A percentile compares a stretch with the other conserved stretches of the same genome.
These are phyloP conservation scores for Penicillium sp. DNA, from an alignment of 2,329 filamentous ascomycete genomes.

Conservation along the genomic window DNA sequence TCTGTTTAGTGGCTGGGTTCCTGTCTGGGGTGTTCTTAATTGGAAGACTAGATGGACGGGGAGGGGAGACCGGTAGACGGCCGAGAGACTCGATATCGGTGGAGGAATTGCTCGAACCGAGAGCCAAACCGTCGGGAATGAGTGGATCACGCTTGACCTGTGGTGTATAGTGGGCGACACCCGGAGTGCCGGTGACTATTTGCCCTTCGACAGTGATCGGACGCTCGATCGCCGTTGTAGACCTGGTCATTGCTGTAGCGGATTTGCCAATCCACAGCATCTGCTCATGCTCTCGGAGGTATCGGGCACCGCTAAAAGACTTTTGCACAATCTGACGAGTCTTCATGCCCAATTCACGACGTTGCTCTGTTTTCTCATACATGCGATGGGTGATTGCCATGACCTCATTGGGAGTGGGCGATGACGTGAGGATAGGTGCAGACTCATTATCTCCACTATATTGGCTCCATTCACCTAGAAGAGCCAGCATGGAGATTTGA, in stretches of 20 bases:
- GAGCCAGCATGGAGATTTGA: slow-evolving; percentile 62
- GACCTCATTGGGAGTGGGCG: slow-evolving; percentile 54
- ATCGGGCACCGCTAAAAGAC: slow-evolving; percentile 60
- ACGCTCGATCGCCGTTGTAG: slow-evolving; percentile 20
- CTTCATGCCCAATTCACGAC: slow-evolving; percentile 60
- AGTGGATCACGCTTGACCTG: slow-evolving; percentile 1
- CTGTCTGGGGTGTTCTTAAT: slow-evolving; percentile 7
- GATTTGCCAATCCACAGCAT: slow-evolving; percentile 55
- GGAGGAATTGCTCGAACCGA: slow-evolving; percentile 31
- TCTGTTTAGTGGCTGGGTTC: slow-evolving; percentile 11
- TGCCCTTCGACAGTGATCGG: slow-evolving; percentile 14
- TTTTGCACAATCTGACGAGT: slow-evolving; percentile 60
- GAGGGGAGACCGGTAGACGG: slow-evolving; percentile 36
- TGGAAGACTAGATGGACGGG: slow-evolving; percentile 24
- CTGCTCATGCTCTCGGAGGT: slow-evolving; percentile 63
- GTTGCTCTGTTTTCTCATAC: slow-evolving; percentile 60
- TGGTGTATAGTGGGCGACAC: not conserved
- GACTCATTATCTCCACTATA: slow-evolving; percentile 56
- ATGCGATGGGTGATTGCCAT: slow-evolving; percentile 57
- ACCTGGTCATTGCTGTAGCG: slow-evolving; percentile 33
- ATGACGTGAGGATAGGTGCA: slow-evolving; percentile 48
- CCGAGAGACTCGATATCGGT: slow-evolving; percentile 32
- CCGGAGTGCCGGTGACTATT: not conserved
- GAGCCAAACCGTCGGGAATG: slow-evolving; percentile 28
- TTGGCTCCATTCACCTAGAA: slow-evolving; percentile 62